Conservation (phyloP, 1,139 yeast genomes). For the Blastobotrys serpentis region DNA sequence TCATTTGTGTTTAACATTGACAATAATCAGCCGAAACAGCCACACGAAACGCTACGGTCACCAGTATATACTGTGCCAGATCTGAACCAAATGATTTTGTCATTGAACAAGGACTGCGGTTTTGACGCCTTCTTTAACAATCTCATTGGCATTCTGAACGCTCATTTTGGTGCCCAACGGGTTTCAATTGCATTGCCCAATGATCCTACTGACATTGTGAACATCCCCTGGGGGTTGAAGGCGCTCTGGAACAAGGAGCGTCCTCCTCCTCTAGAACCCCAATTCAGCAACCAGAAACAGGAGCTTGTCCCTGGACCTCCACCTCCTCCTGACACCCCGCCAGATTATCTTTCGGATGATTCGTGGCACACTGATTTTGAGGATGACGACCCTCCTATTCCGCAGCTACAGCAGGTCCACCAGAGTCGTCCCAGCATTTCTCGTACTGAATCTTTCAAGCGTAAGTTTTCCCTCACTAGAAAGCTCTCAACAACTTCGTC, state of each 20-base stretch:
- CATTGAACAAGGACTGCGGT: slow-evolving; percentile 36
- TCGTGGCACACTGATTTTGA: slow-evolving; percentile 19
- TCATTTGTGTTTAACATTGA: slow-evolving; percentile 13
- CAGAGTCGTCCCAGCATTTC: slow-evolving; percentile 14
- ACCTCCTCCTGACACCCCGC: not conserved
- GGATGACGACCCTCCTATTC: slow-evolving; percentile 17
- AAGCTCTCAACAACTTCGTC: slow-evolving; percentile 22
- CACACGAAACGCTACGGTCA: slow-evolving; percentile 7
- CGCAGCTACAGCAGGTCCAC: not conserved
- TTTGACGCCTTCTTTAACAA: slow-evolving; percentile 36
- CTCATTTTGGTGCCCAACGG: slow-evolving; percentile 34
- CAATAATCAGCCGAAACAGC: slow-evolving; percentile 2
- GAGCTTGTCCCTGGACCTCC: not conserved
- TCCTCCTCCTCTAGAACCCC: slow-evolving; percentile 17
- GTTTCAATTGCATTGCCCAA: slow-evolving; percentile 35
- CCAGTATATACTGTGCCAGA: slow-evolving; percentile 25
- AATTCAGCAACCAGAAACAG: slow-evolving; percentile 5
- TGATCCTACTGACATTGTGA: slow-evolving; percentile 38
- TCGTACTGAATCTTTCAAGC: slow-evolving; percentile 18
- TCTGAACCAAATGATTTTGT: slow-evolving; percentile 34
- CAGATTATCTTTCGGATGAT: slow-evolving; percentile 14
- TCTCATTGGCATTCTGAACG: slow-evolving; percentile 31
- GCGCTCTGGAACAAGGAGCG: slow-evolving; percentile 33
- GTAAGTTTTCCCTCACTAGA: slow-evolving; percentile 22
- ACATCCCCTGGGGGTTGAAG: slow-evolving; percentile 40